Evolutionary conservation across 352 stramenopile genomes (phyloP), one percentile per base, ranked within the genome.

Genomic region (Phytophthora citricola): DNA sequence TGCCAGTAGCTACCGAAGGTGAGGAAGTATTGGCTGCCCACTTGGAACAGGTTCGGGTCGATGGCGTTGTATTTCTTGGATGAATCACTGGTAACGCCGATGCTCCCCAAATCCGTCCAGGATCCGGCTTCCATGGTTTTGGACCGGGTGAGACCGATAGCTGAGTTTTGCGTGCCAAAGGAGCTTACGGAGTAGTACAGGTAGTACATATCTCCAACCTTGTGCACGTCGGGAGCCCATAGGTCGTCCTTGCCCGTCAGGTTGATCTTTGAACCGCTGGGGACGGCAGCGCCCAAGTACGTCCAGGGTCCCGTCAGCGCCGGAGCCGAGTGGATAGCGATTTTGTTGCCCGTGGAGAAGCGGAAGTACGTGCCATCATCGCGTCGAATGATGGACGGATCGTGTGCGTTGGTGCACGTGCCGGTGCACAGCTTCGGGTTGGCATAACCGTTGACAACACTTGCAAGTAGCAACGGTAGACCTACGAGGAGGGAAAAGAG

Each of bases 171-270:
- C 1, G 58, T 58, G 5, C 77, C 73, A n/a, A 89, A 83, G 12
- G 71, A 69, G 36, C 77, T 85, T n/a, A 89, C 79, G 10, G 78
- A 77, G 67, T 85, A 89, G 69, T 87, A 84, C 15, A 86, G 47
- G 51, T 87, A 87, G 73, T 83, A 89, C 31, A 48, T 69, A 52
- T 83, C 66, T 7, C 72, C 79, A 10, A 89, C 41, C 38, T 82
- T 75, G 54, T 70, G 54, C 11, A 89, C 77, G 9, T 85, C 75
- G 2, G 76, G 78, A 12, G 78, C 78, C 38, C 38, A 43, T 43
- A 43, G 70, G 12, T 80, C 78, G 36, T 83, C 73, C 9, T 77
- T 81, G 26, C 78, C 78, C 1, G 68, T 51, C 15, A 87, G 39
- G 38, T 87, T 69, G 50, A 87, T 84, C 20, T 48, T 78, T n/a